Percentiles rank a stretch among this genome's conserved stretches.
Conservation (phyloP, 2,329 filamentous ascomycete species). For the Pochonia chlamydosporia region DNA sequence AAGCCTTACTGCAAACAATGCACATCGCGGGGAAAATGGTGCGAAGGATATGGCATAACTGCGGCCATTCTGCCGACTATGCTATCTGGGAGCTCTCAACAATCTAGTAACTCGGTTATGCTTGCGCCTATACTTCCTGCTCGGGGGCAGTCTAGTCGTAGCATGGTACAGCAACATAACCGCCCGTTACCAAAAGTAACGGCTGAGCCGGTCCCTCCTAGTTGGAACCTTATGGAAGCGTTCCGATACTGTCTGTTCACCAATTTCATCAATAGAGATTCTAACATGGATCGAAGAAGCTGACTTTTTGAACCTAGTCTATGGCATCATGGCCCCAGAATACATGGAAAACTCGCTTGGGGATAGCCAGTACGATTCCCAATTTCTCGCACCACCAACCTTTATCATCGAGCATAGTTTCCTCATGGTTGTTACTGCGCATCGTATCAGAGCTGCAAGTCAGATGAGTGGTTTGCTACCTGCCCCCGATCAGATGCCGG, state of each 20-base stretch:
- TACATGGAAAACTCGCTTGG: conserved; percentile 5
- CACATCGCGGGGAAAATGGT: conserved; percentile 5
- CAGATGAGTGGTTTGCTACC: background rate
- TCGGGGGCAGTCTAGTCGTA: background rate
- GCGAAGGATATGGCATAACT: background rate
- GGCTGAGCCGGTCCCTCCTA: conserved; percentile 2
- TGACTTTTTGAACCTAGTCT: conserved; percentile 1
- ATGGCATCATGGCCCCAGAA: conserved; percentile 5
- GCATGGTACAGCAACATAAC: background rate
- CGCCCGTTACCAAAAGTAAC: background rate
- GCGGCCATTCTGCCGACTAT: background rate
- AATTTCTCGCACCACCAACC: conserved; percentile 3
- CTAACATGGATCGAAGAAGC: too few species aligned
- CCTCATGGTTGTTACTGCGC: conserved; percentile 5
- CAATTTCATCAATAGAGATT: too few species aligned
- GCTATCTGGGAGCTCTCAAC: background rate
- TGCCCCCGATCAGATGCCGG: conserved; percentile 1
- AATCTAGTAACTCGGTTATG: background rate
- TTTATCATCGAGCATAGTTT: conserved; percentile 7
- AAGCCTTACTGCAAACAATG: conserved; percentile 7
- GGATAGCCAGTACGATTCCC: conserved; percentile 3
- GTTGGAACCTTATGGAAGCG: conserved; percentile 5
- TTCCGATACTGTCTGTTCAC: conserved; percentile 5
- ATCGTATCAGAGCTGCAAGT: conserved; percentile 6
- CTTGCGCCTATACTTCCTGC: background rate